Evolutionary conservation across 169 alveolate genomes (phyloP), one percentile per base, ranked within the genome.

Genomic region (Plasmodium gallinaceum): DNA sequence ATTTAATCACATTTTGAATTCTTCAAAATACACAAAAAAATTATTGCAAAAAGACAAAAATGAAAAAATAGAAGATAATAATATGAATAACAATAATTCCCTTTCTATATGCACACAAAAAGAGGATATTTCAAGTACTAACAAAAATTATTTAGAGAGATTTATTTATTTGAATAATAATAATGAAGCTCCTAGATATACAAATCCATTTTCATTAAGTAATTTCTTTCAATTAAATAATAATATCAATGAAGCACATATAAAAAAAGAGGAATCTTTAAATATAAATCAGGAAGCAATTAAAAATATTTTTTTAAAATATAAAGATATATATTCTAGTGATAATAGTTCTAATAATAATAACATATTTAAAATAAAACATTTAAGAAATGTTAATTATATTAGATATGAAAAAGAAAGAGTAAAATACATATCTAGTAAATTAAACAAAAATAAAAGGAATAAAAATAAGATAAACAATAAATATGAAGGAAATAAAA

Each of bases 301-400:
- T 83, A 83, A 83, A 51, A 68, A 68, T 10, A 5, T 71, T n/a
- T 68, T 69, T 68, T 46, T 43, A 5, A 66, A 52, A 46, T 45
- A 75, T 45, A 68, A 58, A 62, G 54, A 42, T 20, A 68, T 83
- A 5, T 83, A 68, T 52, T 66, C 80, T 37, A 83, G 91, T 83
- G 91, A 83, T 32, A 37, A 16, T 61, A 83, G 26, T 26, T 66
- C 80, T 14, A 24, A 12, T 26, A 24, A 22, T 26, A 24, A 42
- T 46, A 58, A 46, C 37, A 6, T 68, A 24, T 68, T 83, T 26
- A 69, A 71, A 52, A 61, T 54, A 14, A 83, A 68, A 37, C 46
- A 16, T 57, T 46, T 83, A 26, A 22, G 57, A 51, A 39, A 61
- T 83, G 52, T 26, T 43, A 83, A 83, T 46, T 83, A 83, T 62